phyloP scores from a whole-genome alignment of 306 rosid genomes.

The Begonia peltatifolia region DNA sequence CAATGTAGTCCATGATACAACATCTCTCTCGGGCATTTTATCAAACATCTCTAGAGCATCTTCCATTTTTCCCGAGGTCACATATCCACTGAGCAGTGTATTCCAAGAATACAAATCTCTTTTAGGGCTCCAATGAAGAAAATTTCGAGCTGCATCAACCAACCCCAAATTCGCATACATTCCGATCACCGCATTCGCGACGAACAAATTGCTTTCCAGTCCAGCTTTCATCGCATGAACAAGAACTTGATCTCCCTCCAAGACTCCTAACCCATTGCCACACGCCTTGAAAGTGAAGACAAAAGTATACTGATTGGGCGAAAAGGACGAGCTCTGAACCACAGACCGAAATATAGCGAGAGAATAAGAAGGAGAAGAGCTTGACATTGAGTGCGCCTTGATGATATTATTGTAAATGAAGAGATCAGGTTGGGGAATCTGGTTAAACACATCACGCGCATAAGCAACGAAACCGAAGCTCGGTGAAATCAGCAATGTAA shows the following conservation, averaged over 20 bases:
- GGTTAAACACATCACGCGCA: slow-evolving; percentile 33
- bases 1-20: slow-evolving; percentile 53
- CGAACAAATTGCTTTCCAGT: too few species aligned
- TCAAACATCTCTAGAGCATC: slow-evolving; percentile 34
- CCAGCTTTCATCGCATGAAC: slow-evolving; percentile 39
- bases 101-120: slow-evolving; percentile 60
- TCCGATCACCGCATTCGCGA: too few species aligned
- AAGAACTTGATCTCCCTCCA: slow-evolving; percentile 38
- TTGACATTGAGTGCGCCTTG: slow-evolving; percentile 25
- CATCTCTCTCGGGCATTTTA: slow-evolving; percentile 40
- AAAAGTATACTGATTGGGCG: slow-evolving; percentile 36
- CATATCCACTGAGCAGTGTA: slow-evolving; percentile 38
- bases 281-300: too few species aligned
- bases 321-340: slow-evolving; percentile 10
- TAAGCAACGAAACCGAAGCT: slow-evolving; percentile 23
- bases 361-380: slow-evolving; percentile 23
- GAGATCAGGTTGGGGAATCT: too few species aligned
- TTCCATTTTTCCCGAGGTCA: slow-evolving; percentile 26
- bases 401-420: too few species aligned
- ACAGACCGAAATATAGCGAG: slow-evolving; percentile 16
- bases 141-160: too few species aligned
- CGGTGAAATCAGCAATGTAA: slow-evolving; percentile 15
- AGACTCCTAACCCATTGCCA: slow-evolving; percentile 30
- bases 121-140: too few species aligned
- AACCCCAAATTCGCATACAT: too few species aligned